Evolutionary conservation across 108 stramenopile species (phyloP).

Genomic region (Thalassiosira profunda): DNA sequence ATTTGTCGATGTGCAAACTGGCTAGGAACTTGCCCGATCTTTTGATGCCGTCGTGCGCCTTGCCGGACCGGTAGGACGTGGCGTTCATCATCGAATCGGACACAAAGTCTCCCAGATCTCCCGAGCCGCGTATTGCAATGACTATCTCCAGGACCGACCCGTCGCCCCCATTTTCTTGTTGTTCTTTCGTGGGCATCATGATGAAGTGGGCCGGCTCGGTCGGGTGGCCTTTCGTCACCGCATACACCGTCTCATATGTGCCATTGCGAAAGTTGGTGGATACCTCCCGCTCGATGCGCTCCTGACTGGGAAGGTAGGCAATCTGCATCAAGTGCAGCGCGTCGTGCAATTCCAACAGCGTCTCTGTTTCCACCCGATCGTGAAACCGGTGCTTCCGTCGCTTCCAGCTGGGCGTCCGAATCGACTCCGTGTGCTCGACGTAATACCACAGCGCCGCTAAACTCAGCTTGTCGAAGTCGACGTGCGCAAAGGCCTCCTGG

Average conservation of each 20-base stretch:
- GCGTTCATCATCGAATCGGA: conserved; percentile 80
- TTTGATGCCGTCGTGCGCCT: conserved; percentile 74
- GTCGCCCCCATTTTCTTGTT: conserved; percentile 44
- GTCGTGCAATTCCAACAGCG: conserved; percentile 68
- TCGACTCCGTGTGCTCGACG: conserved; percentile 74
- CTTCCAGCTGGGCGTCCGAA: conserved; percentile 83
- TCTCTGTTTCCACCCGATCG: conserved; percentile 51
- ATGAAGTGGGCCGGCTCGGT: conserved; percentile 80
- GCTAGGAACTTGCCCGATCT: conserved; percentile 69
- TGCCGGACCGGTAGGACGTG: conserved; percentile 62
- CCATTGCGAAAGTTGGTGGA: conserved; percentile 8
- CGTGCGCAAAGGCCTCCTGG: too few relatives aligned
- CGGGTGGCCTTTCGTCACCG: conserved; percentile 60
- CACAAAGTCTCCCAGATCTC: conserved; percentile 73
- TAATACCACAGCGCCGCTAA: conserved; percentile 59
- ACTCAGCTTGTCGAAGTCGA: too few relatives aligned
- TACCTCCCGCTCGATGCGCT: conserved; percentile 38
- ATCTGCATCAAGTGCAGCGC: conserved; percentile 66
- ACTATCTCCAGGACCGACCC: conserved; percentile 72
- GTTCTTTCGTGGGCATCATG: conserved; percentile 71
- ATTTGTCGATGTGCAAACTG: conserved; percentile 57
- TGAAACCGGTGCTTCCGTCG: conserved; percentile 78
- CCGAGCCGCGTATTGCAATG: conserved; percentile 85
- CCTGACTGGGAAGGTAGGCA: conserved; percentile 67
- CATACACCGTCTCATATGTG: conserved; percentile 63